Conservation (phyloP, 805 yeast genomes). For the Priceomyces carsonii region DNA sequence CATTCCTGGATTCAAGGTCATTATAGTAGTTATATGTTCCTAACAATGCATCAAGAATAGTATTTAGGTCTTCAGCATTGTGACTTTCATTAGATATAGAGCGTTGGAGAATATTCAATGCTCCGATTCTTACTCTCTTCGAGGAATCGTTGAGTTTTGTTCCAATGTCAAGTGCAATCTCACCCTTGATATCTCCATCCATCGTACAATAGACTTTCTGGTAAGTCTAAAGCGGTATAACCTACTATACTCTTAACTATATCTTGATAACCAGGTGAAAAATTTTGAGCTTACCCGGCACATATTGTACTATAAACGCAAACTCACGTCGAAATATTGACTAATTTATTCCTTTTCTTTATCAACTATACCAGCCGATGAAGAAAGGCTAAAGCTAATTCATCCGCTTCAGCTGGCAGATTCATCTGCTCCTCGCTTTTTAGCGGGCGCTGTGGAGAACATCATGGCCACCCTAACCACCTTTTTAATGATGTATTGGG, state of each 20-base stretch:
- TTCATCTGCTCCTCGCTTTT: slow-evolving; percentile 14
- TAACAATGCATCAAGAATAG: slow-evolving; percentile 33
- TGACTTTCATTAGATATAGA: no score
- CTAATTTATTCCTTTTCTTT: slow-evolving; percentile 17
- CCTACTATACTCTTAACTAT: no score
- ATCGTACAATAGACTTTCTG: slow-evolving; percentile 18
- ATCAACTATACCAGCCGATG: slow-evolving; percentile 64
- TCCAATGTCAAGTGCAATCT: slow-evolving; percentile 22
- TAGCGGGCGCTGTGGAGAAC: slow-evolving; percentile 55
- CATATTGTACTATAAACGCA: no score
- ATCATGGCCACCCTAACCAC: slow-evolving; percentile 53
- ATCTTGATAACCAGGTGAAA: background rate
- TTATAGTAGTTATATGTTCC: slow-evolving; percentile 52
- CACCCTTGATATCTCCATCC: slow-evolving; percentile 1
- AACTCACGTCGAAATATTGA: background rate
- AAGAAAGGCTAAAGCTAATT: slow-evolving; percentile 43
- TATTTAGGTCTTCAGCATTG: slow-evolving; percentile 17
- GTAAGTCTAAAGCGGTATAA: slow-evolving; percentile 1
- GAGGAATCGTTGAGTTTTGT: slow-evolving; percentile 33
- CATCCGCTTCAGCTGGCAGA: slow-evolving; percentile 37
- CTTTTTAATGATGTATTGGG: slow-evolving; percentile 41
- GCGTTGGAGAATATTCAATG: no score
- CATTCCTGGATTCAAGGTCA: slow-evolving; percentile 49
- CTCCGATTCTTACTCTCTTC: slow-evolving; percentile 32
- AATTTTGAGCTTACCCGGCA: slow-evolving; percentile 7